Conservation (phyloP, 2,329 filamentous ascomycete species). For the Calonectria pteridis region DNA sequence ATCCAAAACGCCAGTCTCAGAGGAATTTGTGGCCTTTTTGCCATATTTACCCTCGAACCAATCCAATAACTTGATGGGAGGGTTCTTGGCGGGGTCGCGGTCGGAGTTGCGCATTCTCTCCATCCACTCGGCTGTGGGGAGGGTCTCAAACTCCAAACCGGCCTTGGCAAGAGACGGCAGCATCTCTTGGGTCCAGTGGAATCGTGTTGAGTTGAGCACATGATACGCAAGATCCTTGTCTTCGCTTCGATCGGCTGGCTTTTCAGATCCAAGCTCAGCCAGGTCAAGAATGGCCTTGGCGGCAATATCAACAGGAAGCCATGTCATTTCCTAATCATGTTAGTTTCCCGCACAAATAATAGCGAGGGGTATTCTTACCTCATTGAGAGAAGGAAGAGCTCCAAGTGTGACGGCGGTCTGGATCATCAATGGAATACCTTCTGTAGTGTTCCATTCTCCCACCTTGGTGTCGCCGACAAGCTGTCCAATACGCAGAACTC, state of each 20-base stretch:
- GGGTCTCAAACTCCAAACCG: slow-evolving; percentile 59
- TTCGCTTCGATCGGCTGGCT: background rate
- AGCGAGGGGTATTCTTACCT: slow-evolving; percentile 40
- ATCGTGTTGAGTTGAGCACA: slow-evolving; percentile 41
- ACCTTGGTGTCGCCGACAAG: slow-evolving; percentile 60
- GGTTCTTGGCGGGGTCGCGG: slow-evolving; percentile 59
- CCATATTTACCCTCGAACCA: slow-evolving; percentile 58
- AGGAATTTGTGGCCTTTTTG: slow-evolving; percentile 22
- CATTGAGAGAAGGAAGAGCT: slow-evolving; percentile 60
- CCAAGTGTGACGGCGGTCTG: slow-evolving; percentile 59
- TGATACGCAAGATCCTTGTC: slow-evolving; percentile 37
- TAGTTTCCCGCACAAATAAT: accelerated
- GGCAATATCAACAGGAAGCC: slow-evolving; percentile 36
- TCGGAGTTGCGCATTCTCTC: slow-evolving; percentile 56
- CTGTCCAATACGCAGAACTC: slow-evolving; percentile 63
- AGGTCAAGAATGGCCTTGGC: slow-evolving; percentile 35
- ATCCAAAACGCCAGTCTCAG: slow-evolving; percentile 24
- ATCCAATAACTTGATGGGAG: slow-evolving; percentile 64
- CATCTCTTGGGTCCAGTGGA: slow-evolving; percentile 64
- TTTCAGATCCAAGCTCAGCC: slow-evolving; percentile 1
- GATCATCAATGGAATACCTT: slow-evolving; percentile 67
- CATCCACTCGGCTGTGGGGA: slow-evolving; percentile 60
- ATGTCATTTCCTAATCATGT: slow-evolving; percentile 35
- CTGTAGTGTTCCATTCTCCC: slow-evolving; percentile 64
- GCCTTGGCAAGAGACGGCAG: slow-evolving; percentile 60